Evolutionary conservation across 108 stramenopile species (phyloP).

Genomic region (Nitzschia inconspicua): DNA sequence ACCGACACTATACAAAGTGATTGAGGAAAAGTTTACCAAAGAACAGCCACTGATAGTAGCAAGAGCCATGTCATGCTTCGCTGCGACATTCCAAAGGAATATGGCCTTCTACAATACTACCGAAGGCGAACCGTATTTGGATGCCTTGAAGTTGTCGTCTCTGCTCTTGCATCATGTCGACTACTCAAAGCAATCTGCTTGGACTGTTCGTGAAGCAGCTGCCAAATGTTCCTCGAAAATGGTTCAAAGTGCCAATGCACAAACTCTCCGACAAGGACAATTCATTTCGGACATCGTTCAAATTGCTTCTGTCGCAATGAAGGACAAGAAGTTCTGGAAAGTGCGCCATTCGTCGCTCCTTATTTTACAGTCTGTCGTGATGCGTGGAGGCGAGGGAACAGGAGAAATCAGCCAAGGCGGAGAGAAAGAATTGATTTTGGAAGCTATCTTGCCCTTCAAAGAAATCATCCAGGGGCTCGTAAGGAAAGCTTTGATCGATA

Average conservation of each 20-base stretch:
- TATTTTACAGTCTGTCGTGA: slow-evolving; percentile 29
- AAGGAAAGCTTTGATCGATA: slow-evolving; percentile 47
- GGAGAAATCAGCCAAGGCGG: neutral
- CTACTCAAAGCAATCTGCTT: slow-evolving; percentile 32
- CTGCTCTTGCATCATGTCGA: slow-evolving; percentile 30
- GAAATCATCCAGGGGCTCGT: slow-evolving; percentile 56
- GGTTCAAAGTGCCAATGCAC: slow-evolving; percentile 31
- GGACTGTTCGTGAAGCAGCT: slow-evolving; percentile 59
- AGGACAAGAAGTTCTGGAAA: slow-evolving; percentile 84
- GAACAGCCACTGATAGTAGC: slow-evolving; percentile 70
- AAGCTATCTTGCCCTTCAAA: slow-evolving; percentile 75
- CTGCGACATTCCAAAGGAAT: slow-evolving; percentile 23
- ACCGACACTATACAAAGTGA: slow-evolving; percentile 10
- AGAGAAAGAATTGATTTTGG: slow-evolving; percentile 50
- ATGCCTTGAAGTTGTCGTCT: slow-evolving; percentile 5
- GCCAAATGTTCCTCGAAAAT: slow-evolving; percentile 46
- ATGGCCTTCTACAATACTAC: neutral
- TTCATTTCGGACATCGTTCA: slow-evolving; percentile 36
- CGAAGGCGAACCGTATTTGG: no score
- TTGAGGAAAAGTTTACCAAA: no score
- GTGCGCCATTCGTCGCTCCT: slow-evolving; percentile 41
- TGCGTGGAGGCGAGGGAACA: slow-evolving; percentile 35
- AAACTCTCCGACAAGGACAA: slow-evolving; percentile 36
- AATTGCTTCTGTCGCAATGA: slow-evolving; percentile 39
- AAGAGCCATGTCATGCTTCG: slow-evolving; percentile 59